Conservation (phyloP, 306 rosid genomes). For the Inga oerstediana region DNA sequence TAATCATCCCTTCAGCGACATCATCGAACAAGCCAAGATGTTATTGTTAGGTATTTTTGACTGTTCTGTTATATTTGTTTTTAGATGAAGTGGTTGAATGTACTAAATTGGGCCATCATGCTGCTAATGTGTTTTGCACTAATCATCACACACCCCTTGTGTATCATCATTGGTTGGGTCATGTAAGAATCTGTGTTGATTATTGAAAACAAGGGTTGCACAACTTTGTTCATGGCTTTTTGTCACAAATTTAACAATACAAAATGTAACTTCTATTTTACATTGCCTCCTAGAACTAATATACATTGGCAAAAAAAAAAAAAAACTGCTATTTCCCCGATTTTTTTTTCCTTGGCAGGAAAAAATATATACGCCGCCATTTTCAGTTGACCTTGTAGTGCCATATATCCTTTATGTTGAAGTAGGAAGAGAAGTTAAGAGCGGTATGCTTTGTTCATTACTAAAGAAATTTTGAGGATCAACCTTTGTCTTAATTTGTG, state of each 20-base stretch:
- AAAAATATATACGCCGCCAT: neutral
- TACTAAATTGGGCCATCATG: neutral
- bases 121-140: neutral
- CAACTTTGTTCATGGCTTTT: neutral
- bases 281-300: neutral
- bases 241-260: neutral
- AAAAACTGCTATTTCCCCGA: no score
- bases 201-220: neutral
- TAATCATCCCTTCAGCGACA: no score
- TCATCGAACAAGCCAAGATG: no score
- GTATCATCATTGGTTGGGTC: neutral
- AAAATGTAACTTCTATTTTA: neutral
- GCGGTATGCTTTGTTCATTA: slow-evolving; percentile 19
- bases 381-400: neutral
- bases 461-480: slow-evolving; percentile 25
- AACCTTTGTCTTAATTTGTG: slow-evolving; percentile 8
- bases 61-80: neutral
- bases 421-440: neutral
- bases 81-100: neutral
- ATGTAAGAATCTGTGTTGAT: neutral
- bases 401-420: neutral
- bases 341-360: no score
- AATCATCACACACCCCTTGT: neutral
- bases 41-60: neutral
- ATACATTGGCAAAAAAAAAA: no score